phyloP scores from a whole-genome alignment of 305 asterid species.

The Fraxinus baroniana region DNA sequence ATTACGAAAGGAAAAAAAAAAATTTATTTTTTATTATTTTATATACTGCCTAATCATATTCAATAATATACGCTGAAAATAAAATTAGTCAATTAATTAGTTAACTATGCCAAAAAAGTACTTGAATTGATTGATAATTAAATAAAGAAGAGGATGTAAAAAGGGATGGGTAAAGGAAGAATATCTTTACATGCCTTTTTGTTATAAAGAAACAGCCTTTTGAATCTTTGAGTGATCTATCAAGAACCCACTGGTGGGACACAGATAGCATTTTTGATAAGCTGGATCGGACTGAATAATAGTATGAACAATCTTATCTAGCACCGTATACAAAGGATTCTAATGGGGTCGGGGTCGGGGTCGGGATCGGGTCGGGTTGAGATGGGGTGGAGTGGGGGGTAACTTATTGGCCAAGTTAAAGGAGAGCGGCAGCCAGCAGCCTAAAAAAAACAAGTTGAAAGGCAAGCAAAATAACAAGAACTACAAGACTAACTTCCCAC shows the following conservation, averaged over 20 bases:
- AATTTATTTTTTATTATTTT: too few species aligned
- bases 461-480: constrained; percentile 11
- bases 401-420: neutral
- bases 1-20: neutral
- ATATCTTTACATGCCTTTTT: constrained; percentile 11
- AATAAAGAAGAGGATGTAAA: neutral
- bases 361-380: neutral
- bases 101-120: neutral
- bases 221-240: neutral
- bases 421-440: neutral
- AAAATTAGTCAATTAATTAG: neutral
- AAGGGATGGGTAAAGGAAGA: constrained; percentile 5
- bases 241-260: neutral
- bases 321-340: neutral
- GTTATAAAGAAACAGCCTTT: constrained; percentile 6
- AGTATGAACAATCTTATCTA: neutral
- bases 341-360: neutral
- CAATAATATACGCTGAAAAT: neutral
- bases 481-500: constrained; percentile 31
- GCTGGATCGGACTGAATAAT: neutral
- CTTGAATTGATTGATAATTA: neutral
- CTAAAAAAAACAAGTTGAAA: neutral
- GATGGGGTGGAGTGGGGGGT: neutral
- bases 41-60: neutral
- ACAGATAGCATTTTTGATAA: neutral